These are phyloP conservation scores for Suillus occidentalis DNA, from an alignment of 768 basidiomycete genomes.

Conservation along the genomic window DNA sequence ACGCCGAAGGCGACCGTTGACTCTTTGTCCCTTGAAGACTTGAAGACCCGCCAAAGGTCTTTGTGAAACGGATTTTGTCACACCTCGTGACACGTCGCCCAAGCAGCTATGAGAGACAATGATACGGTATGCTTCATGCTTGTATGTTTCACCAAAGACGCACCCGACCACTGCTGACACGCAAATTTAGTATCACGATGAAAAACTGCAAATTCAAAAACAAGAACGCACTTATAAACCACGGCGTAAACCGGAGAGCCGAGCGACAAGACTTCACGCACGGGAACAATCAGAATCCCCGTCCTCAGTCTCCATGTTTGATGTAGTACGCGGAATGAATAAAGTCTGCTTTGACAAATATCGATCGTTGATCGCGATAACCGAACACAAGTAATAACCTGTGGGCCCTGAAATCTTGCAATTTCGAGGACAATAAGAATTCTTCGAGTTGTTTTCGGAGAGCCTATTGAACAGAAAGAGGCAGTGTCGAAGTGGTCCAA, in stretches of 20 bases:
- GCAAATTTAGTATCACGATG: not conserved
- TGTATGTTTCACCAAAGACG: not conserved
- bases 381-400: not conserved
- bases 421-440: not conserved
- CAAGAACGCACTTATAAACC: not conserved
- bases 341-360: too few species aligned
- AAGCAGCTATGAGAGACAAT: not conserved
- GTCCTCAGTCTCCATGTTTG: not conserved
- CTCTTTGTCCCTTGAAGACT: not conserved
- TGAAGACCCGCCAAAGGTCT: not conserved
- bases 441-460: not conserved
- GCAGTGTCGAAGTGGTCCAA: not conserved
- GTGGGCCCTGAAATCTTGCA: not conserved
- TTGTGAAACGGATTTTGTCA: not conserved
- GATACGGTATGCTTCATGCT: not conserved
- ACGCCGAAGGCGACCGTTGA: not conserved
- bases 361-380: not conserved
- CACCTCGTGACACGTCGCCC: not conserved
- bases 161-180: not conserved
- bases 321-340: not conserved
- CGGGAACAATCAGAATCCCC: not conserved
- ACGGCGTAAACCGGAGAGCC: not conserved
- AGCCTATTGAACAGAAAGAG: not conserved
- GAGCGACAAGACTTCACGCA: not conserved
- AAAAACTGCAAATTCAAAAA: not conserved